These are phyloP conservation scores for Psilocybe cubensis DNA, from an alignment of 768 basidiomycete genomes.

Conservation along the genomic window DNA sequence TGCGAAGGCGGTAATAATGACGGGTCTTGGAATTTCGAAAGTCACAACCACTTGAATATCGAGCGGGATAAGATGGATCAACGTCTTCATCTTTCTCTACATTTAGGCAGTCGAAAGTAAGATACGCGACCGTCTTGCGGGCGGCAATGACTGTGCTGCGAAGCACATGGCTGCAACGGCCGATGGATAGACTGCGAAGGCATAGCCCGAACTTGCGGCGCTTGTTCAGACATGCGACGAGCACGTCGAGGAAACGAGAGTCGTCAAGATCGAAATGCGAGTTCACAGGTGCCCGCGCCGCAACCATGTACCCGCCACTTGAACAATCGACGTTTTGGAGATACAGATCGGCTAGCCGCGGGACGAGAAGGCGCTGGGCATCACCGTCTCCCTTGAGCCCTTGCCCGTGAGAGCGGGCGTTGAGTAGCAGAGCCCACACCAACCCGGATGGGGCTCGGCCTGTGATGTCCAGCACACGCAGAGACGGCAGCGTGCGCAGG, in stretches of 20 bases:
- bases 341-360: constrained; percentile 39
- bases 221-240: constrained; percentile 32
- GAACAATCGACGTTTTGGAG: constrained; percentile 42
- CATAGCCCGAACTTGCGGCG: constrained; percentile 29
- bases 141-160: constrained; percentile 27
- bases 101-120: constrained; percentile 37
- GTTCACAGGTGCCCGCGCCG: constrained; percentile 30
- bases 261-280: constrained; percentile 42
- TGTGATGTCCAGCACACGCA: constrained; percentile 38
- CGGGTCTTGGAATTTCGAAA: constrained; percentile 18
- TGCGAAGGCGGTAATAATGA: constrained; percentile 38
- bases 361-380: constrained; percentile 30
- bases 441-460: constrained; percentile 43
- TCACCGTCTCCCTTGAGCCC: constrained; percentile 27
- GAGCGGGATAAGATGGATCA: constrained; percentile 23
- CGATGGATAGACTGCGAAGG: constrained; percentile 39
- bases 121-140: constrained; percentile 31
- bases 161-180: constrained; percentile 33
- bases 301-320: constrained; percentile 44
- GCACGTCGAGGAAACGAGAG: constrained; percentile 44
- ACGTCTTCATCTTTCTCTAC: constrained; percentile 28
- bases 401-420: constrained; percentile 34
- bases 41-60: constrained; percentile 29
- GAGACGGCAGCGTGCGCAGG: constrained; percentile 29
- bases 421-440: constrained; percentile 41